Conservation (phyloP, 2,329 filamentous ascomycete species). For the Teratosphaeria epicoccoides region DNA sequence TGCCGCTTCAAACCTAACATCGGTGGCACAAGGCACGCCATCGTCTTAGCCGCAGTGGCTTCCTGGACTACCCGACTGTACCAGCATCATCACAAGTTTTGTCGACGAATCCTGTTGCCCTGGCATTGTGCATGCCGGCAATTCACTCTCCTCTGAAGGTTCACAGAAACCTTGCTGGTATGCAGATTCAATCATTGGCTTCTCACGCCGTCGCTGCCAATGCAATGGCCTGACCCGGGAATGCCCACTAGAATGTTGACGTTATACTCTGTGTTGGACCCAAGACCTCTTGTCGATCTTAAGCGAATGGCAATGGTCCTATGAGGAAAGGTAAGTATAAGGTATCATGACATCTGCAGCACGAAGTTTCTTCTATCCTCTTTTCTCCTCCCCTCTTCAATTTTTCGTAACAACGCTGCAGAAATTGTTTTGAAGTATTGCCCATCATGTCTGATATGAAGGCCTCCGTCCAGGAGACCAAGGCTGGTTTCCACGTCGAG, state of each 20-base stretch:
- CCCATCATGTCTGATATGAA: conserved; percentile 57
- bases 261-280: background rate
- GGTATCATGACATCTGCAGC: background rate
- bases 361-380: background rate
- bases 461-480: conserved; percentile 53
- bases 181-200: background rate
- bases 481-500: conserved; percentile 57
- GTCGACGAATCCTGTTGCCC: background rate
- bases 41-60: background rate
- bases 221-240: background rate
- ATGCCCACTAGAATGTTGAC: background rate
- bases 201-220: background rate
- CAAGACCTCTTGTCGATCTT: background rate
- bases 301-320: background rate
- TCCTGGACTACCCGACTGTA: background rate
- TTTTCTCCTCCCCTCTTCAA: background rate
- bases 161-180: background rate
- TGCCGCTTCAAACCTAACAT: background rate
- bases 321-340: background rate
- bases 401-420: background rate
- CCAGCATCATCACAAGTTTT: background rate
- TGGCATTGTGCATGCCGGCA: background rate
- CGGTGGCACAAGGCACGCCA: background rate
- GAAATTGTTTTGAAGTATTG: conserved; percentile 2
- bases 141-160: background rate